Evolutionary conservation across 352 stramenopile species (phyloP), one percentile per base, ranked within the genome.

Genomic region (Stephanocyclus meneghinianus): DNA sequence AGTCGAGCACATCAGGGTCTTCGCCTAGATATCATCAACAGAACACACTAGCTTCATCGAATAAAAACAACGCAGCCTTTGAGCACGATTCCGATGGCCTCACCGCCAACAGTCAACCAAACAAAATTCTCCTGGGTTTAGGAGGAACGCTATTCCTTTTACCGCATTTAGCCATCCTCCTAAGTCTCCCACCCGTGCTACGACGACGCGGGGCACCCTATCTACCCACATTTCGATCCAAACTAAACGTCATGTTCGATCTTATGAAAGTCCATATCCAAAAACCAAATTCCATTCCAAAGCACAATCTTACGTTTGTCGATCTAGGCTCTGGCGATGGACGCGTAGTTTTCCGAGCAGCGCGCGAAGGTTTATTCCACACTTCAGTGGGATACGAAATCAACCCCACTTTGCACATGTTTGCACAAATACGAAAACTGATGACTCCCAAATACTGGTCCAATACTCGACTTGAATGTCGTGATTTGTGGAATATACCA

Each of bases 251-350:
- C 37, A 88, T 87, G 74, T 88, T 87, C 78, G 32, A 76, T 47
- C 30, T 75, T 29, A 63, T 90, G 26, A 42, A 59, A 62, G 18
- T 51, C 44, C 64, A 84, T 21, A 68, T 73, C 16, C 29, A 30
- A 61, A 29, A 50, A 35, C 37, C 65, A 65, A 21, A 51, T 48
- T 42, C 11, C 9, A 6, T 37, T 63, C 48, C 47, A 30, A 61
- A 6, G 13, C 7, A 1, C 2, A 71, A 59, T 35, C 37, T 80
- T n/a, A 55, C 42, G 47, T 88, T 90, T 50, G 78, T 85, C 4
- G 84, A 90, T 74, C 66, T 90, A 26, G 84, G 84, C 8, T 83
- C 70, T 48, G 84, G 84, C 21, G 84, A 90, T 72, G 84, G 84
- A 32, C 51, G 84, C 8, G 63, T 90, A 2, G 80, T 90, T 18